These are phyloP conservation scores for Pseudogymnoascus sp. DNA, from an alignment of 2,329 filamentous ascomycete genomes.

Conservation along the genomic window DNA sequence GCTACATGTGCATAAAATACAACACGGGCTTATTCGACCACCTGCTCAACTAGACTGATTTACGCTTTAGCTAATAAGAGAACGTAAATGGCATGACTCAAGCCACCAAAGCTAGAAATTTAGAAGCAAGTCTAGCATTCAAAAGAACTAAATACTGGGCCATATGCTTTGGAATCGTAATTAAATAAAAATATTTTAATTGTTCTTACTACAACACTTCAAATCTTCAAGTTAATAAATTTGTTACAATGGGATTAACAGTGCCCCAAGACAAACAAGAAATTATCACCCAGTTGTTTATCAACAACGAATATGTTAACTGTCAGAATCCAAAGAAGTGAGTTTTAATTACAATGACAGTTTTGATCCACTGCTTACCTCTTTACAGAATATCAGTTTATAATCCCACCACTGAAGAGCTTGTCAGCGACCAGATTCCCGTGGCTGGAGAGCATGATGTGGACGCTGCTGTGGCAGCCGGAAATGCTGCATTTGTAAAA, in stretches of 20 bases:
- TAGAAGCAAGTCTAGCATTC: neutral
- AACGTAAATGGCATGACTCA: neutral
- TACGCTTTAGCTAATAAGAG: neutral
- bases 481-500: constrained; percentile 34
- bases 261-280: constrained; percentile 10
- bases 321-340: constrained; percentile 28
- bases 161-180: neutral
- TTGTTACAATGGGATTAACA: neutral
- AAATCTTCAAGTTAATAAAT: neutral
- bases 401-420: neutral
- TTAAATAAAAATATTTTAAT: neutral
- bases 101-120: neutral
- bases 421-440: constrained; percentile 31
- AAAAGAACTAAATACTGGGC: neutral
- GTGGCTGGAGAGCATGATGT: constrained; percentile 28
- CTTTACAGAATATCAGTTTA: constrained; percentile 38
- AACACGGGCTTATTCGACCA: neutral
- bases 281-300: constrained; percentile 32
- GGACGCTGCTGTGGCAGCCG: constrained; percentile 36
- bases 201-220: neutral
- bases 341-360: constrained; percentile 12
- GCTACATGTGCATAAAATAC: neutral
- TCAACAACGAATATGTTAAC: constrained; percentile 36
- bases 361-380: constrained; percentile 10
- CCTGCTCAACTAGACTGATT: neutral